These are phyloP conservation scores for Cystobasidium ongulense DNA, from an alignment of 768 basidiomycete genomes.

Conservation along the genomic window DNA sequence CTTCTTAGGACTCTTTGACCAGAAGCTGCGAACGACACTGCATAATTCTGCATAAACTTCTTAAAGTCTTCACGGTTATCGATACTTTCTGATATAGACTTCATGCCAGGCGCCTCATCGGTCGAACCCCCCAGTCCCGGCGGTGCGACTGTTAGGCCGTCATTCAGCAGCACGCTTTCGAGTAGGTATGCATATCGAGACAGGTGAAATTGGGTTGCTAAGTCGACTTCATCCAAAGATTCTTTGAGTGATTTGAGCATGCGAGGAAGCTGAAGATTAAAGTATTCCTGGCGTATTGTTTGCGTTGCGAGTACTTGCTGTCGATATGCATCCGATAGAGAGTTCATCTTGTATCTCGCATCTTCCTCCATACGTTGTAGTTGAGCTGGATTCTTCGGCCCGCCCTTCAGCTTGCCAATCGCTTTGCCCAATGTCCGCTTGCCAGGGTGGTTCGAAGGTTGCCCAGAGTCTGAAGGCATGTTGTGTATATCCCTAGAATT, in stretches of 20 bases:
- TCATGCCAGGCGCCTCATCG: conserved; percentile 61
- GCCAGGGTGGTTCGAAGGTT: neutral
- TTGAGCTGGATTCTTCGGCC: conserved; percentile 47
- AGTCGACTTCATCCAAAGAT: conserved; percentile 87
- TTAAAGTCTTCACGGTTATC: conserved; percentile 94
- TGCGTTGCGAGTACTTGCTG: conserved; percentile 86
- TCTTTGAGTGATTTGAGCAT: conserved; percentile 90
- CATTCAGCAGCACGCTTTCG: conserved; percentile 79
- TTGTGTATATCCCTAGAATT: conserved; percentile 58
- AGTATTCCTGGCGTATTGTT: conserved; percentile 87
- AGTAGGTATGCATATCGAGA: conserved; percentile 89
- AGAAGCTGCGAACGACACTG: conserved; percentile 64
- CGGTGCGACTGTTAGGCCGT: conserved; percentile 74
- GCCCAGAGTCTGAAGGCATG: conserved; percentile 33
- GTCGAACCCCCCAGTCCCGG: conserved; percentile 53
- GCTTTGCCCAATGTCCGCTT: conserved; percentile 40
- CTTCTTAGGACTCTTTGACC: conserved; percentile 25
- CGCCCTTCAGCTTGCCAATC: conserved; percentile 41
- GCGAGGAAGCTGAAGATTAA: conserved; percentile 90
- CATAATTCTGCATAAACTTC: conserved; percentile 93
- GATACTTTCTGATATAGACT: conserved; percentile 77
- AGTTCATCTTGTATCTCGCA: conserved; percentile 72
- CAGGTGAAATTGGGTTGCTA: conserved; percentile 96
- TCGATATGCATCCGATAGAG: conserved; percentile 75
- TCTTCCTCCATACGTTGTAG: conserved; percentile 93